Evolutionary conservation across 2,329 filamentous ascomycete species (phyloP).

Genomic region (Arthrobotrys sinensis): DNA sequence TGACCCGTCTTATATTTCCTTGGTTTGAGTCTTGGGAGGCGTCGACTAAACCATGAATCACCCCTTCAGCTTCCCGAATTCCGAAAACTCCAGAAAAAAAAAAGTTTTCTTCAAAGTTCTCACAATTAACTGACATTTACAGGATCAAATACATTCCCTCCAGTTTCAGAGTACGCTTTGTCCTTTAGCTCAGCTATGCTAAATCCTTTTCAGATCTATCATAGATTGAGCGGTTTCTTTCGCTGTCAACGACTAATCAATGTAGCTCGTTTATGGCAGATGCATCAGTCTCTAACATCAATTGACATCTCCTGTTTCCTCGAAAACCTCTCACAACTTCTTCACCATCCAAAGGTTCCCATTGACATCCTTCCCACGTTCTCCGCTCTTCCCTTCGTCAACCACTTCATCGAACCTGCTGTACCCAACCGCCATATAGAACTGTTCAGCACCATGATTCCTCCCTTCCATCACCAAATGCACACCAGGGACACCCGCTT

Average conservation of each 20-base stretch:
- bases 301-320: not conserved
- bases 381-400: slow-evolving; percentile 54
- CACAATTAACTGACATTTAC: not conserved
- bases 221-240: not conserved
- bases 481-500: slow-evolving; percentile 64
- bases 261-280: not conserved
- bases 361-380: slow-evolving; percentile 45
- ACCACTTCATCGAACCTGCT: slow-evolving; percentile 45
- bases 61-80: slow-evolving; percentile 21
- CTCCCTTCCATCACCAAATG: slow-evolving; percentile 67
- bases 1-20: slow-evolving; percentile 20
- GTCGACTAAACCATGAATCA: slow-evolving; percentile 10
- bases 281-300: not conserved
- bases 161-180: not conserved
- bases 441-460: slow-evolving; percentile 64
- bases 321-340: slow-evolving; percentile 31
- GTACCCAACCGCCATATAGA: slow-evolving; percentile 57
- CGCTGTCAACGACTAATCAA: not conserved
- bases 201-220: not conserved
- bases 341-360: slow-evolving; percentile 60
- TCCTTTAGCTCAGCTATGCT: not conserved
- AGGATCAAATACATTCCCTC: slow-evolving; percentile 4
- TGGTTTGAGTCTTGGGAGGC: slow-evolving; percentile 44
- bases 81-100: slow-evolving; percentile 32
- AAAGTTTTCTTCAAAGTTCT: slow-evolving; percentile 2